These are phyloP conservation scores for Dothideomycetes sp. DNA, from an alignment of 2,329 filamentous ascomycete genomes.

Conservation along the genomic window DNA sequence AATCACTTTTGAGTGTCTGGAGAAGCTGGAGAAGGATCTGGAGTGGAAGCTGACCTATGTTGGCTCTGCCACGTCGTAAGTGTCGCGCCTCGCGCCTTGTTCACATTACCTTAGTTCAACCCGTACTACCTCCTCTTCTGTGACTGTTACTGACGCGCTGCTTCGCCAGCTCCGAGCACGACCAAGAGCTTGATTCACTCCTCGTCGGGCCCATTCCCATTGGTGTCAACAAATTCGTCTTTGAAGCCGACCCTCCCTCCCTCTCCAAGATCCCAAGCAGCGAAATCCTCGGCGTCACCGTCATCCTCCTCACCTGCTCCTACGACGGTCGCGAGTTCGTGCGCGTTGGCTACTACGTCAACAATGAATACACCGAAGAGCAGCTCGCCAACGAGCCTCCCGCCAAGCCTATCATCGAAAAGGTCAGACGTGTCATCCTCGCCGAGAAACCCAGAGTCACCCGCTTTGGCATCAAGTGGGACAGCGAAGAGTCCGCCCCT, in stretches of 20 bases:
- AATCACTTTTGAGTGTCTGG: constrained; percentile 96
- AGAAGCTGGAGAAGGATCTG: constrained; percentile 89
- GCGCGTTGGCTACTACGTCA: constrained; percentile 97
- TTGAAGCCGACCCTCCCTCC: constrained; percentile 88
- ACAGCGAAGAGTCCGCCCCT: constrained; percentile 92
- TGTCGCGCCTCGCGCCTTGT: constrained; percentile 15
- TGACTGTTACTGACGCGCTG: constrained; percentile 1
- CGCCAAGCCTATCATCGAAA: constrained; percentile 83
- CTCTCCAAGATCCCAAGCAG: constrained; percentile 83
- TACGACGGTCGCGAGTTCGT: constrained; percentile 97
- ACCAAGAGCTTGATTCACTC: constrained; percentile 94
- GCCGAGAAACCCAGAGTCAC: constrained; percentile 97
- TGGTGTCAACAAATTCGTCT: constrained; percentile 97
- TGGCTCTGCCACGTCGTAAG: constrained; percentile 92
- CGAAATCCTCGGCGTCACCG: constrained; percentile 93
- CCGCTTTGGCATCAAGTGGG: constrained; percentile 98
- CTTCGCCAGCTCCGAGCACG: constrained; percentile 74
- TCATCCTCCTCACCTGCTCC: constrained; percentile 89
- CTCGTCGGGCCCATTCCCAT: constrained; percentile 96
- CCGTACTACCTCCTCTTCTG: constrained; percentile 13
- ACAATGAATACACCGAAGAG: constrained; percentile 95
- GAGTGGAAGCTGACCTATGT: constrained; percentile 99
- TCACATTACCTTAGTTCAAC: constrained; percentile 10
- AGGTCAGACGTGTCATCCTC: constrained; percentile 82
- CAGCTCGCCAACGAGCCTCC: constrained; percentile 83